phyloP scores from a whole-genome alignment of 2,329 filamentous ascomycete species.

The Rutstroemia sp. region DNA sequence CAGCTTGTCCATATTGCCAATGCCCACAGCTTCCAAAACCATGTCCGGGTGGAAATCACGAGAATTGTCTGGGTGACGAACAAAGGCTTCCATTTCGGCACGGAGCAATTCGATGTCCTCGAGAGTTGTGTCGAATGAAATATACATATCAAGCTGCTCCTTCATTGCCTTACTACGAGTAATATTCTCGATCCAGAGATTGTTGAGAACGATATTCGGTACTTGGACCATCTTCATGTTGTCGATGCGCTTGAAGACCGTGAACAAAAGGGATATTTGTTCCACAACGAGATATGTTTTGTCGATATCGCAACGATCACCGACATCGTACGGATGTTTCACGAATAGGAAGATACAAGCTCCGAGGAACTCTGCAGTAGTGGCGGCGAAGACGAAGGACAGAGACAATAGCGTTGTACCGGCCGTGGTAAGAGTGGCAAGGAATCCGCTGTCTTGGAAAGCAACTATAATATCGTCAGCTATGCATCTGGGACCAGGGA shows the following conservation, averaged over 20 bases:
- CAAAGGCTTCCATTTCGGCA: conserved; percentile 77
- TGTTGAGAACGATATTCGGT: conserved; percentile 88
- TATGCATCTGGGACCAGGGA: background rate
- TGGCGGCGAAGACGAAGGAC: conserved; percentile 94
- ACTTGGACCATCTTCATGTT: conserved; percentile 71
- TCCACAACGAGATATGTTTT: conserved; percentile 71
- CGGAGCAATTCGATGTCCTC: conserved; percentile 84
- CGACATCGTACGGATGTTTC: conserved; percentile 96
- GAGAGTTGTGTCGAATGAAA: conserved; percentile 80
- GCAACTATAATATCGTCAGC: conserved; percentile 47
- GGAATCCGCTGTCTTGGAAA: conserved; percentile 81
- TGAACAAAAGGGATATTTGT: conserved; percentile 89
- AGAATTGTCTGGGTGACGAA: conserved; percentile 73
- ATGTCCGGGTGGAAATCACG: conserved; percentile 88
- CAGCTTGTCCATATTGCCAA: conserved; percentile 83
- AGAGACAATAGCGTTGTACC: conserved; percentile 88
- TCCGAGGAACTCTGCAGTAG: conserved; percentile 90
- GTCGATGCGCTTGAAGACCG: conserved; percentile 74
- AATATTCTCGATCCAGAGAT: conserved; percentile 91
- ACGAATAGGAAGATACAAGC: conserved; percentile 98
- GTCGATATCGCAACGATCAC: conserved; percentile 81
- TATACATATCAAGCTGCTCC: conserved; percentile 66
- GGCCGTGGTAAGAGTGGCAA: conserved; percentile 78
- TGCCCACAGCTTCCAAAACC: conserved; percentile 66
- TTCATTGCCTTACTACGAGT: conserved; percentile 89